Conservation (phyloP, 805 yeast genomes). For the Spathaspora hagerdaliae region DNA sequence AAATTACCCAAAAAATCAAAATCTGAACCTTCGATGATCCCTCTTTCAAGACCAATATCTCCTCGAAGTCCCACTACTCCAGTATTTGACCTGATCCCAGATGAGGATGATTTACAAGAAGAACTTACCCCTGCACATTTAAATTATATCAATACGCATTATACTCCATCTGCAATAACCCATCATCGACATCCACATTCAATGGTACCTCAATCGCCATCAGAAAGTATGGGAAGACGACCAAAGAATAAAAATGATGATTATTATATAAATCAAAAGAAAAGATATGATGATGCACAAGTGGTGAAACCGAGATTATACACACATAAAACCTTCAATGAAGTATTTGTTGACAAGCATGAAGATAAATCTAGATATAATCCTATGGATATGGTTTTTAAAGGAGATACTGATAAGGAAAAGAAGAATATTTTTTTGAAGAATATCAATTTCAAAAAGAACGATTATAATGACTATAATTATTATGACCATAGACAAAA, state of each 20-base stretch:
- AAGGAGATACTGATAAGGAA: conserved; percentile 19
- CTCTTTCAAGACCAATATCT: conserved; percentile 1
- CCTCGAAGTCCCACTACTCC: neutral
- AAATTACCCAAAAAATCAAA: neutral
- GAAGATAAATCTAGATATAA: conserved; percentile 28
- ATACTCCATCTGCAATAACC: neutral
- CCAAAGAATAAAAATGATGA: conserved; percentile 15
- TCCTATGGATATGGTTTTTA: conserved; percentile 40
- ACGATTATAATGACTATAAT: conserved; percentile 31
- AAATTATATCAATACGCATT: conserved; percentile 16
- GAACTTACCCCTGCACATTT: conserved; percentile 40
- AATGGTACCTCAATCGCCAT: neutral
- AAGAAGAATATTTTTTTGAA: conserved; percentile 21
- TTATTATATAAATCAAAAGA: conserved; percentile 36
- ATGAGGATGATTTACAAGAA: conserved; percentile 26
- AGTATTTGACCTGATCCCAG: conserved; percentile 1
- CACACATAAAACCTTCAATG: conserved; percentile 36
- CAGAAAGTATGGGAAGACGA: neutral
- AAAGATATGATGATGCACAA: conserved; percentile 28
- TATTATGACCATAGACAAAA: conserved; percentile 22
- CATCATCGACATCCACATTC: neutral
- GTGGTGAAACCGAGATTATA: conserved; percentile 30
- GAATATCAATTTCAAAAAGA: conserved; percentile 25
- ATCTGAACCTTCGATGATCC: neutral
- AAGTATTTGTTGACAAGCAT: conserved; percentile 30